Evolutionary conservation across 345 rosid species (phyloP), one percentile per base, ranked within the genome.

Genomic region (Bretschneidera sinensis): DNA sequence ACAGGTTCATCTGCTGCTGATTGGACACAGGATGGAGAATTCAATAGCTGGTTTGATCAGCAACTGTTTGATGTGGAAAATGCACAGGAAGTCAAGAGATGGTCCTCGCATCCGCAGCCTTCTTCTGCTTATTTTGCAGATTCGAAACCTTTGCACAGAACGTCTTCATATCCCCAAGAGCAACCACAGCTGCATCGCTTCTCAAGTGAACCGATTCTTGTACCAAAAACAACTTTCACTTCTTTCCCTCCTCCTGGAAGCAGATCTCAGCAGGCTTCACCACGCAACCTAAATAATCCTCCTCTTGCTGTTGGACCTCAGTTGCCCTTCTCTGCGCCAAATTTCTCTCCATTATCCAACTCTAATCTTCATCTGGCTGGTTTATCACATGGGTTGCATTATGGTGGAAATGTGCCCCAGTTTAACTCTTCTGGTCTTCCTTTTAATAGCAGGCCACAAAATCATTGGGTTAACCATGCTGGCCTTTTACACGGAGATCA

Each of bases 1-100:
- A 48, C 80, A 94, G 99, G 99, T 77, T 94, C 99, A 54, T 70
- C 99, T 54, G 86, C 85, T 53, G 72, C 97, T 51, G 97, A 92
- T 11, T 84, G 97, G 98, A 77, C 89, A 22, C 92, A 86, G 66
- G 97, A 88, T 56, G 92, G 80, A 45, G 97, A 91, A 53, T 81
- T 78, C 63, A 55, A 77, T 48, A 72, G 72, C 64, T 88, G 96
- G 95, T 61, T 85, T 22, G 99, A 94, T 48, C 92, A 80, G 65
- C 77, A 86, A 35, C 66, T 81, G 59, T 43, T 76, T 57, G 88
- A 84, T 55, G 20, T 43, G 2, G 99, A 85, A 74, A 80, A 69
- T 67, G 48, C 43, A 43, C 83, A 83, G 52, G 97, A 90, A 65
- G 71, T 74, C 61, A 91, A 83, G 76, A 82, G 76, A 71, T 94